phyloP scores from a whole-genome alignment of 2,329 filamentous ascomycete species.

The Hypoxylon sp. region DNA sequence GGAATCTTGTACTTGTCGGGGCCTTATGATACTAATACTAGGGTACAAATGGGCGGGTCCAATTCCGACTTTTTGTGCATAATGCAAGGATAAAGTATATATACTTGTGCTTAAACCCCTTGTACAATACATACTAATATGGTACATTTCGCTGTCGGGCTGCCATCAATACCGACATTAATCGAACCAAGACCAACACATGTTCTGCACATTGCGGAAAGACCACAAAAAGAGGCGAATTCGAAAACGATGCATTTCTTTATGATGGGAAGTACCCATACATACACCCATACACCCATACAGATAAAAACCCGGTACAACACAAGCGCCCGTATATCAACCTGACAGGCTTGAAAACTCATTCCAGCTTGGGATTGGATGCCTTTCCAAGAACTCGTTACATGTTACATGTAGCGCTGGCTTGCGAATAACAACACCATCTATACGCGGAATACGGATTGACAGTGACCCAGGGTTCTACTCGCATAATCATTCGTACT shows the following conservation, averaged over 20 bases:
- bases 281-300: too few relatives aligned
- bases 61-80: constrained; percentile 26
- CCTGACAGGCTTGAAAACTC: constrained; percentile 31
- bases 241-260: neutral
- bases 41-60: constrained; percentile 7
- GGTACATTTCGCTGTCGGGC: too few relatives aligned
- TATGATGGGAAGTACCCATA: constrained; percentile 1
- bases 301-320: constrained; percentile 1
- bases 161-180: too few relatives aligned
- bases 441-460: too few relatives aligned
- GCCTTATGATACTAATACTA: neutral
- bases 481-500: too few relatives aligned
- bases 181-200: too few relatives aligned
- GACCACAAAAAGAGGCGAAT: constrained; percentile 10
- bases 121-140: constrained; percentile 22
- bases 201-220: constrained; percentile 9
- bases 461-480: too few relatives aligned
- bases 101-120: too few relatives aligned
- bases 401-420: too few relatives aligned
- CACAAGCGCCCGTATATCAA: constrained; percentile 33
- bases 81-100: too few relatives aligned
- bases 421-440: constrained; percentile 25
- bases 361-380: constrained; percentile 14
- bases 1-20: constrained; percentile 4
- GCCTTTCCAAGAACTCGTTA: neutral